Base-by-base conservation (phyloP, 768 basidiomycete genomes). In the Suillus subalutaceus region DNA sequence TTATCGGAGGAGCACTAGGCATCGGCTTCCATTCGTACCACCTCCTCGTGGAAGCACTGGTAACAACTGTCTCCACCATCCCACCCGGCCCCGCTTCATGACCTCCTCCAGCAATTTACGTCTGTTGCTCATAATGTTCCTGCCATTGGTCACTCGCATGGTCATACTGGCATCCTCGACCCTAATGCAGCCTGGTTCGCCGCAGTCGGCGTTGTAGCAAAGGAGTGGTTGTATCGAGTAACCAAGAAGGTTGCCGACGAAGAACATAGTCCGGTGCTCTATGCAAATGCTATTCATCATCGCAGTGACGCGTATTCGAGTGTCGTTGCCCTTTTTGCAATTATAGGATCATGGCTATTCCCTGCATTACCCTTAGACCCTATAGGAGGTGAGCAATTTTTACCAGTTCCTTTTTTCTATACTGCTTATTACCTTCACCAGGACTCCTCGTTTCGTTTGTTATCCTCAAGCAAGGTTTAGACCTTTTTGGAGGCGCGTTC, bases 131-230 rank as follows among this genome's bases (percentile, higher is more conserved):
- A 88, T 37, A 79, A 80, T n/a, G 73, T 86, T 13, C 86, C 89
- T 6, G 58, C 72, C 26, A 84, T 88, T 40, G 81, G 76, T 9
- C 87, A 92, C 72, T 80, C 71, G 44, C 88, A 89, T 71, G 78
- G 80, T 3, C 87, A 89, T 66, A 79, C 80, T 1, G 86, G 80
- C 46, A 78, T 80, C 6, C 82, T 97, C 6, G 95, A 97, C 74
- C 92, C 94, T 50, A 96, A 99, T 73, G 97, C 97, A 23, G 95
- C 96, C 37, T 99, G 96, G 96, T 96, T 98, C 72, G 97, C 97
- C 9, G 88, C 88, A 1, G 72, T 88, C 26, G 89, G 93, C 68
- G 88, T 99, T 3, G 60, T 94, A 4, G 78, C 85, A 67, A 99
- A 99, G 75, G 97, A 99, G 77, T 98, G 91, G 90, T 77, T 99